Base-by-base conservation (phyloP, 2,329 filamentous ascomycete genomes). In the Trichophyton verrucosum region DNA sequence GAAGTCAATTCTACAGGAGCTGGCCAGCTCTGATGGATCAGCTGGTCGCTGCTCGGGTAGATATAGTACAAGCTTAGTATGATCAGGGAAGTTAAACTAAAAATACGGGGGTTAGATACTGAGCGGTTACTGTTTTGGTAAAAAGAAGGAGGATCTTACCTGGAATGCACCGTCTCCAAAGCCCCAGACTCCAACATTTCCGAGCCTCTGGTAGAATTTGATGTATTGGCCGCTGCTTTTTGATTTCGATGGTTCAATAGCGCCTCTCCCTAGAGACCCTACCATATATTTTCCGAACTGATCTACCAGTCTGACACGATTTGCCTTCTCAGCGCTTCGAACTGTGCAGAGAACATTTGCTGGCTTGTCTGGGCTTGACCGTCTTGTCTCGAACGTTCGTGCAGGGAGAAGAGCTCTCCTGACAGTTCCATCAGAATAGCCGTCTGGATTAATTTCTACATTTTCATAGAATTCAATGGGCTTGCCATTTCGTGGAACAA, bases 261-360 rank as follows among this genome's bases (percentile, higher is more conserved):
- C 74, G 64, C 72, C 70, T 61, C 75, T 72, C 30, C 74, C 75
- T 56, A 78, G 69, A 11, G 74, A 74, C 51, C 77, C 76, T 63
- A 78, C 77, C 78, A 80, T 80, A 61, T 80, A 80, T 65, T 78
- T 78, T 20, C 76, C 78, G 61, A 80, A 79, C 60, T 79, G 77
- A 63, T 78, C 76, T 47, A 78, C 75, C 7, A 80, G 67, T 57
- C 74, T 76, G 36, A 80, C 72, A 22, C 76, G 72, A 65, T 77
- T 78, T 63, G 78, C 72, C 63, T 79, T 78, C 62, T 79, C 76
- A 1, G 72, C 70, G 49, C 77, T 76, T 3, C 72, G 72, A 36
- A 71, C 70, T n/a, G 73, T 70, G 24, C 67, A 61, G 4, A 74
- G 72, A 2, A 69, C 60, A 5, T 70, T 68, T 9, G 68, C 65